Base-by-base conservation (phyloP, 1,139 yeast genomes). In the Protomyces inundatus region DNA sequence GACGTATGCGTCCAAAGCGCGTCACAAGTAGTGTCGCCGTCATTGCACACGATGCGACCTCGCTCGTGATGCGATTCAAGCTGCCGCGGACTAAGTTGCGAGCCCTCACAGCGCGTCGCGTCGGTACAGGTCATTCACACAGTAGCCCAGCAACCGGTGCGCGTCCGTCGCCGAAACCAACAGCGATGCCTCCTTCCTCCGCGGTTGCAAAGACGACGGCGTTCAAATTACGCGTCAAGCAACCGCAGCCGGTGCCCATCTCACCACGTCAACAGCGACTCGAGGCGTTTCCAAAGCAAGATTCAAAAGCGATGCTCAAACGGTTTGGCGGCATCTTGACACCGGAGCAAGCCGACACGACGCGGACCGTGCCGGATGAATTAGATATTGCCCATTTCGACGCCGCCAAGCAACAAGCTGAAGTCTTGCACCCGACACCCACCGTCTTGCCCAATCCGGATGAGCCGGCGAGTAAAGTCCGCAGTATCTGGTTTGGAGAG, bases 311-410 rank as follows among this genome's bases (percentile, higher is more conserved):
- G 54, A 84, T 81, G 68, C 71, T 69, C 55, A 71, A 69, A 52
- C 93, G 93, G 0, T 88, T 84, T 70, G 77, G 86, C 65, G 95
- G 95, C 0, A 77, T 86, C 0, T 73, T 87, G 37, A 76, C 80
- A 0, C 84, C 79, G 64, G 81, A 82, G 6, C 87, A 85, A 54
- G 85, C 89, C 45, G 81, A 78, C 55, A 87, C 89, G 2, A 77
- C 78, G 66, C 76, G 80, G 64, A 86, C 93, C 0, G 81, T 82
- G 59, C 95, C 95, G 0, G 79, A 80, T 0, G 73, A 72, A 4
- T 71, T 74, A 1, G 90, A 85, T 68, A 75, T 84, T n/a, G 73
- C 73, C 14, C 67, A 76, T 14, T 87, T 87, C 71, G 78, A 81
- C 36, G 71, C 71, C 52, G 70, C 81, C 1, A 64, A 57, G 60